A percentile compares a stretch with the other conserved stretches of the same genome.
phyloP scores from a whole-genome alignment of 2,329 filamentous ascomycete species.

The Neofusicoccum ribis region DNA sequence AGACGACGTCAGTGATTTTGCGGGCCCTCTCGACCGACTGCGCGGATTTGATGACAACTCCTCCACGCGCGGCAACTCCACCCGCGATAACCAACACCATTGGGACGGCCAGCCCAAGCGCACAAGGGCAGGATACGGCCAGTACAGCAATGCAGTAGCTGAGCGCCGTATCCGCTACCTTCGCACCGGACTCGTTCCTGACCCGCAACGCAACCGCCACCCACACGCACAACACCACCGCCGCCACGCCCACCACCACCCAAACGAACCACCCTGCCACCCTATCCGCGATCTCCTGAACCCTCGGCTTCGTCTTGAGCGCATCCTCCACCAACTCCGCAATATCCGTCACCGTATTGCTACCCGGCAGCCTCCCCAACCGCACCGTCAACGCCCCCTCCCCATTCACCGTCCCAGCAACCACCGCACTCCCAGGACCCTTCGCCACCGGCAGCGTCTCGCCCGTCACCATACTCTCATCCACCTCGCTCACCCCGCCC shows the following conservation, averaged over 20 bases:
- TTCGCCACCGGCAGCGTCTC: constrained; percentile 66
- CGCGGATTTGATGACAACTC: constrained; percentile 71
- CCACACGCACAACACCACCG: constrained; percentile 64
- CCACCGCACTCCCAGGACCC: constrained; percentile 31
- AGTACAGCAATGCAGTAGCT: constrained; percentile 72
- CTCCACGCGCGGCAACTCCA: constrained; percentile 63
- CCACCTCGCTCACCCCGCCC: constrained; percentile 24
- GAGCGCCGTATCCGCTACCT: constrained; percentile 59
- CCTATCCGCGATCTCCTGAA: constrained; percentile 68
- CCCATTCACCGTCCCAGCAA: not conserved
- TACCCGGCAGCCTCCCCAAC: not conserved
- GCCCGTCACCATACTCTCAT: constrained; percentile 78
- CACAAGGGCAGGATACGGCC: constrained; percentile 76
- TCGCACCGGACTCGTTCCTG: not conserved
- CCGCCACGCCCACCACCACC: constrained; percentile 55
- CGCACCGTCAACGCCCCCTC: not conserved
- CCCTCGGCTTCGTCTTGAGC: constrained; percentile 64
- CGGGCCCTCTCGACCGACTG: constrained; percentile 63
- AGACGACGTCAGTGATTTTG: constrained; percentile 66
- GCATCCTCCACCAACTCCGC: constrained; percentile 71
- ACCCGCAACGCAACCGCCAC: constrained; percentile 56
- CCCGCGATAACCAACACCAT: constrained; percentile 74
- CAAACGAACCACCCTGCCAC: constrained; percentile 69
- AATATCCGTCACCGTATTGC: constrained; percentile 46
- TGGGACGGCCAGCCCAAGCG: constrained; percentile 72